Evolutionary conservation across 1,284 basidiomycete species (phyloP), one percentile per base, ranked within the genome.

Genomic region (Cryptococcus neoformans): DNA sequence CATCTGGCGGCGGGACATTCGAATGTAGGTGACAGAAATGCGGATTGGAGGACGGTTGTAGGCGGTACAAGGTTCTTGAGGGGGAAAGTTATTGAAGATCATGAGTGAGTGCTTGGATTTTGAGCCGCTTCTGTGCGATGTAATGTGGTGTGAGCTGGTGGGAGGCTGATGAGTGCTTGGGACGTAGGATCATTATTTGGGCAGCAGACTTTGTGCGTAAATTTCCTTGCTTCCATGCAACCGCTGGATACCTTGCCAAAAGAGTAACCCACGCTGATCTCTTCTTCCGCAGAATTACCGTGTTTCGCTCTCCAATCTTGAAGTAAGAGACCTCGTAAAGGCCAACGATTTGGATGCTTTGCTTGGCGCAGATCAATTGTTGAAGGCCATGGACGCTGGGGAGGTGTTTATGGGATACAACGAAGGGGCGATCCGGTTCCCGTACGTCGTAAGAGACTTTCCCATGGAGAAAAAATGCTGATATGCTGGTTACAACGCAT

Each of bases 1-100:
- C 96, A 99, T 77, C 83, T 99, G 48, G 93, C 96, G 12, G 94
- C 96, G 6, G 96, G 96, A 3, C 92, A 95, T 67, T 74, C 82
- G 6, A 96, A 95, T 67, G 82, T 90, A 9, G 87, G 89, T 21
- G 95, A 99, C 73, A 84, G 96, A 14, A 95, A 98, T 69, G 83
- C 86, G 36, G 96, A 99, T 75, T 99, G 94, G 69, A 81, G 83
- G 60, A 98, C 94, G 6, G 95, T 99, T 59, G 82, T 81, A 2
- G 82, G 84, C 54, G 92, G 88, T 0, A 75, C 99, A 16, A 87
- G 89, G 58, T 98, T 99, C 74, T 81, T 87, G 46, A 87, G 88
- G 62, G 96, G 95, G 34, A 93, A 91, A 76, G 89, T 83, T 0
- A 92, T 99, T 41, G 81, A 84, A 16, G 87, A 86, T 65, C 96